phyloP scores from a whole-genome alignment of 75 land plant genomes.

The Isoetes taiwanensis region DNA sequence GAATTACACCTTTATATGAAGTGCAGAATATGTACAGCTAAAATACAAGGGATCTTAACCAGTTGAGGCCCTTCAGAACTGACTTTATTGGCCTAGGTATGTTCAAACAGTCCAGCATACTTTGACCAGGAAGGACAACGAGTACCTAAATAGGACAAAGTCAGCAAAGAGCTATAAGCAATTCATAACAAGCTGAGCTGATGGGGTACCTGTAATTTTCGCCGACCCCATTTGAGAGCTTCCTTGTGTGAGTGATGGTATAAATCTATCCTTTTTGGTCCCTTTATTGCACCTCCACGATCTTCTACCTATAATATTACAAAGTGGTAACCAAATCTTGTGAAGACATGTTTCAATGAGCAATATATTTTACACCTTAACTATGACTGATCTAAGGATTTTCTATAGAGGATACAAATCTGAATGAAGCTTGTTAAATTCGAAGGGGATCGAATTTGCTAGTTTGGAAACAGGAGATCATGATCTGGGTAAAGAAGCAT shows the following conservation, averaged over 20 bases:
- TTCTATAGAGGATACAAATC: not conserved
- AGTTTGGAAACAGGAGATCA: not conserved
- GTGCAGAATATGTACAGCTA: not conserved
- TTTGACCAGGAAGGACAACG: constrained; percentile 27
- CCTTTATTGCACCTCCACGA: constrained; percentile 40
- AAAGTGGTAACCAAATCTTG: not conserved
- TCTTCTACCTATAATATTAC: constrained; percentile 28
- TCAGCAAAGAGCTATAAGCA: too few relatives aligned
- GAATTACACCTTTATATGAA: not conserved
- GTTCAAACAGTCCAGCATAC: constrained; percentile 17
- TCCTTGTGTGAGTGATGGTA: constrained; percentile 31
- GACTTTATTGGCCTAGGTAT: constrained; percentile 26
- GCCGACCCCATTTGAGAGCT: constrained; percentile 37
- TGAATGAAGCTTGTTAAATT: not conserved
- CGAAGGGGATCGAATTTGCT: not conserved
- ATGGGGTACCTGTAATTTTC: constrained; percentile 31
- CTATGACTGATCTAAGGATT: too few relatives aligned
- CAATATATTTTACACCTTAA: too few relatives aligned
- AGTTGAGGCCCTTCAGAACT: constrained; percentile 22
- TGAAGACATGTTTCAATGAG: too few relatives aligned
- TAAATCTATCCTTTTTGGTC: constrained; percentile 25
- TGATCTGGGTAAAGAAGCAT: not conserved
- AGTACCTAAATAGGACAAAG: too few relatives aligned
- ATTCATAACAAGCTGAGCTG: too few relatives aligned
- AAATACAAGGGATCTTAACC: constrained; percentile 24